These are phyloP conservation scores for Biscutella laevigata DNA, from an alignment of 441 rosid species.

Conservation along the genomic window DNA sequence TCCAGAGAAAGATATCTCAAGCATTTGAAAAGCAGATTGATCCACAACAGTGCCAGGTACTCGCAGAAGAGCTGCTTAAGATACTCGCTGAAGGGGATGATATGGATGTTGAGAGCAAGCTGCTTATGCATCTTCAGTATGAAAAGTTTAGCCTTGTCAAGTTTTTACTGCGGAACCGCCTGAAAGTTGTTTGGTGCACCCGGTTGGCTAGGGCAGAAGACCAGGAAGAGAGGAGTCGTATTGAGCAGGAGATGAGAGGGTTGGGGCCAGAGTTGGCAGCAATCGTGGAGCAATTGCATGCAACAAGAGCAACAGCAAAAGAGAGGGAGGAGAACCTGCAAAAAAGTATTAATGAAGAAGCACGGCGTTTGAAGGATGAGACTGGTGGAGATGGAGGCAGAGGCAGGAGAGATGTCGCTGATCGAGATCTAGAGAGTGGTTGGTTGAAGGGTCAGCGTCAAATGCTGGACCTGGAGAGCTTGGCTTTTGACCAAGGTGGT, in stretches of 20 bases:
- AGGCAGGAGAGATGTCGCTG: slow-evolving; percentile 50
- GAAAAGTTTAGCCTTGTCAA: slow-evolving; percentile 72
- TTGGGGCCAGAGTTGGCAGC: slow-evolving; percentile 61
- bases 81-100: slow-evolving; percentile 76
- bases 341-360: slow-evolving; percentile 93
- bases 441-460: slow-evolving; percentile 83
- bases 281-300: slow-evolving; percentile 84
- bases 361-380: slow-evolving; percentile 76
- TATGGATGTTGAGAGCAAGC: slow-evolving; percentile 67
- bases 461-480: slow-evolving; percentile 70
- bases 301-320: slow-evolving; percentile 84
- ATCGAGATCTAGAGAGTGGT: slow-evolving; percentile 60
- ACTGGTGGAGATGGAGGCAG: slow-evolving; percentile 55
- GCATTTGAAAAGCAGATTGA: slow-evolving; percentile 78
- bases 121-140: slow-evolving; percentile 50
- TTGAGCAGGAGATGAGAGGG: slow-evolving; percentile 75
- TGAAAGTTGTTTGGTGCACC: slow-evolving; percentile 90
- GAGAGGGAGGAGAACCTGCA: slow-evolving; percentile 87
- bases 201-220: slow-evolving; percentile 88
- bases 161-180: slow-evolving; percentile 53
- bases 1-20: slow-evolving; percentile 82
- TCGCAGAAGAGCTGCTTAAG: slow-evolving; percentile 87
- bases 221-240: slow-evolving; percentile 67
- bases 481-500: slow-evolving; percentile 83
- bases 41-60: slow-evolving; percentile 72